Base-by-base conservation (phyloP, 129 eudicot species). In the Glebionis coronaria region DNA sequence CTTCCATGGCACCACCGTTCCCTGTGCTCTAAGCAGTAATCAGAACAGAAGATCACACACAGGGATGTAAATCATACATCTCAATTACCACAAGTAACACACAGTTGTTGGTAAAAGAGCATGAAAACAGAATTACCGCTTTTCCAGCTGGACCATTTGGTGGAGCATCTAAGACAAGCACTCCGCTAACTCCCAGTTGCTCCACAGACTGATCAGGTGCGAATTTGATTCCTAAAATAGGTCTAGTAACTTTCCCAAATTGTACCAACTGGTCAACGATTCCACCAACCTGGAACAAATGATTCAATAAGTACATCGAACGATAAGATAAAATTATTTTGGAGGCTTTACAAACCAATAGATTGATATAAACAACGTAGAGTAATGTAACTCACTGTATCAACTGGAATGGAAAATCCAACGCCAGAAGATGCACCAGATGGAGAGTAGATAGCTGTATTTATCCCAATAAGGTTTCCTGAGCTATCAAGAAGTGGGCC, bases 121-220 rank as follows among this genome's bases (percentile, higher is more conserved):
- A 59, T 67, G 49, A 4, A 21, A 67, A 58, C 73, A 51, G 20
- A 70, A 46, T 4, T 86, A 92, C 98, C 71, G 98, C 98, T 86
- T 92, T 92, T 72, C 98, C 98, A 63, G 98, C 98, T 28, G 98
- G 98, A 73, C 98, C 96, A 77, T 82, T 79, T 44, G 77, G 67
- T 18, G 98, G 98, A 78, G 98, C 98, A 79, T 92, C 98, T 60
- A 92, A 67, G 46, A 92, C 95, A 64, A 92, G 98, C 50, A 92
- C 98, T 38, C 98, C 98, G 67, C 95, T 83, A 54, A 92, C 95
- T 70, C 98, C 98, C 45, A 92, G 84, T 77, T 92, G 98, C 83
- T 92, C 98, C 20, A 92, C 95, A n/a, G 98, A 85, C 76, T 88
- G 96, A 79, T 92, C 98, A 60, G 98, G 98, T 40, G 98, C 96